phyloP scores from a whole-genome alignment of 1,284 basidiomycete species.

The Exsudoporus floridanus region DNA sequence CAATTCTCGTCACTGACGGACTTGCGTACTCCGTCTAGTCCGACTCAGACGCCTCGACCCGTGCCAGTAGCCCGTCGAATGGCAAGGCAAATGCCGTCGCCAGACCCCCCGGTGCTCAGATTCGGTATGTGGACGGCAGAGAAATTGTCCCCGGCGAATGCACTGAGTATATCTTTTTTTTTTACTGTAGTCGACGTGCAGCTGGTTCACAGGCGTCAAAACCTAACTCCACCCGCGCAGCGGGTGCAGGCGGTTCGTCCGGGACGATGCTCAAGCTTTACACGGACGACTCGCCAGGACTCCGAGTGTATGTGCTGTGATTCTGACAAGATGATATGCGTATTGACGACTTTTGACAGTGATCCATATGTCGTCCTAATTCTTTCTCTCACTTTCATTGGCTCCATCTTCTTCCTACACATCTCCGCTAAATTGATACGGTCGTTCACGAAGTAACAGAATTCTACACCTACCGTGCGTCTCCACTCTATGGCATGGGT shows the following conservation, averaged over 20 bases:
- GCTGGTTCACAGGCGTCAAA: conserved; percentile 63
- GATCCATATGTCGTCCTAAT: conserved; percentile 98
- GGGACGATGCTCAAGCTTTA: conserved; percentile 99
- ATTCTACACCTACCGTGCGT: neutral
- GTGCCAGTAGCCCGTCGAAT: conserved; percentile 40
- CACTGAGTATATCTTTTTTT: neutral
- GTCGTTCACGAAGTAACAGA: conserved; percentile 70
- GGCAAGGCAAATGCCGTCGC: conserved; percentile 50
- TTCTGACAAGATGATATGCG: neutral
- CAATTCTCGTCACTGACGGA: neutral
- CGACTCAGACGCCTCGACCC: conserved; percentile 59
- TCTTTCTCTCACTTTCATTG: conserved; percentile 96
- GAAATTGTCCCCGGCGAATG: neutral
- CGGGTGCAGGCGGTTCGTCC: conserved; percentile 93
- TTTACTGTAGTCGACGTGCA: conserved; percentile 72
- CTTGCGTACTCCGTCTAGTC: conserved; percentile 42
- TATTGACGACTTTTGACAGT: conserved; percentile 43
- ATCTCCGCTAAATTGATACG: conserved; percentile 95
- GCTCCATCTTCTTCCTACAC: conserved; percentile 98
- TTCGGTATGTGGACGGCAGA: conserved; percentile 53
- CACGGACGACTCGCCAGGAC: conserved; percentile 95
- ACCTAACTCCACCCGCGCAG: conserved; percentile 88
- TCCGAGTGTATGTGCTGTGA: conserved; percentile 80
- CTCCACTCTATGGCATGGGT: neutral
- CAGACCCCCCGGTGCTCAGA: conserved; percentile 74